Conservation (phyloP, 306 rosid species). For the Pyrus pyrifolia region DNA sequence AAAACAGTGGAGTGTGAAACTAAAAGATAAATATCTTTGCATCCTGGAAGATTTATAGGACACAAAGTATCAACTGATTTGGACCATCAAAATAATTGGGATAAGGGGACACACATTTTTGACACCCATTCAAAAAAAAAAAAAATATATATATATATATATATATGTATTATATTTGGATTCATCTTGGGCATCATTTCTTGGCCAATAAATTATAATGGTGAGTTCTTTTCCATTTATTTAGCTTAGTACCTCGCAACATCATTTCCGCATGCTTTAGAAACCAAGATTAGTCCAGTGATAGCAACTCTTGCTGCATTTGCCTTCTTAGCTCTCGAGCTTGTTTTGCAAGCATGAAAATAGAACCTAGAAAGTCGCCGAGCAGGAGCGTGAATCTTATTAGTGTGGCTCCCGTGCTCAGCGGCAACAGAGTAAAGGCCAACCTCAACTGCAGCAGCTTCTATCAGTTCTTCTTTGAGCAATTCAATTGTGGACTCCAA, state of each 20-base stretch:
- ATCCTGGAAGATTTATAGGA: not conserved
- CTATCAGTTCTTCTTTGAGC: slow-evolving; percentile 73
- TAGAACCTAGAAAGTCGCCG: slow-evolving; percentile 86
- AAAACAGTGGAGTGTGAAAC: slow-evolving; percentile 1
- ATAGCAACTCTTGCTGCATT: slow-evolving; percentile 62
- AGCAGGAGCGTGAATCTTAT: slow-evolving; percentile 87
- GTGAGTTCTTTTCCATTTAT: not conserved
- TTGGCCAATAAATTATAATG: not conserved
- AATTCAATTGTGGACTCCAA: slow-evolving; percentile 52
- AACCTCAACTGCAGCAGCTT: slow-evolving; percentile 85
- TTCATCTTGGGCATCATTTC: not conserved
- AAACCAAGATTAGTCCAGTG: slow-evolving; percentile 76
- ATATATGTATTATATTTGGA: too few relatives aligned
- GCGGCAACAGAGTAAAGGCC: slow-evolving; percentile 72
- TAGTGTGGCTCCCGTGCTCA: slow-evolving; percentile 76
- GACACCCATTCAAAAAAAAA: too few relatives aligned
- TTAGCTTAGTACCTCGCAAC: slow-evolving; percentile 64
- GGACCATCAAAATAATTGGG: not conserved
- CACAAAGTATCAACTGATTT: not conserved
- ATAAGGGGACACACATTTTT: too few relatives aligned
- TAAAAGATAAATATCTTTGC: not conserved
- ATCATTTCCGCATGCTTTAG: slow-evolving; percentile 89
- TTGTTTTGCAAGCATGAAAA: slow-evolving; percentile 50
- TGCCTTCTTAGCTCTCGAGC: slow-evolving; percentile 45
- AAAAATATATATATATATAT: too few relatives aligned